These are phyloP conservation scores for Aspergillus persii DNA, from an alignment of 2,329 filamentous ascomycete species.

Conservation along the genomic window DNA sequence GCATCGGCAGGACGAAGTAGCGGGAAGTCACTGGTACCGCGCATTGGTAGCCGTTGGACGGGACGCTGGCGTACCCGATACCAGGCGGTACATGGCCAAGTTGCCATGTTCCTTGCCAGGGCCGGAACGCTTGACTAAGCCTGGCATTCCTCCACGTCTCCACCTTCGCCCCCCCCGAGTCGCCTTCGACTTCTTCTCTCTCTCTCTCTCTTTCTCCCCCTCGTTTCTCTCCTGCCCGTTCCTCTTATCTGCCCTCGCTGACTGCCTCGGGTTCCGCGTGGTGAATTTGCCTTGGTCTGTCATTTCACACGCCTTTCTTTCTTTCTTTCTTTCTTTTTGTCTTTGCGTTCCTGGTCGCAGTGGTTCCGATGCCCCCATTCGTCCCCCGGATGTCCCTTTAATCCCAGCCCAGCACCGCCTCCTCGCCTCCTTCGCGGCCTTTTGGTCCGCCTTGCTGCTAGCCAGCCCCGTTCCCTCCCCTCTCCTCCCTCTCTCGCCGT, in stretches of 20 bases:
- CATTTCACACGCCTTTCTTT: neutral
- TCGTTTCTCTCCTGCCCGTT: conserved; percentile 11
- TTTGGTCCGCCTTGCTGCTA: neutral
- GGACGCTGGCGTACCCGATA: neutral
- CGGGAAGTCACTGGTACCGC: neutral
- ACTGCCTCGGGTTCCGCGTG: conserved; percentile 9
- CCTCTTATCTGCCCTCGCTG: conserved; percentile 15
- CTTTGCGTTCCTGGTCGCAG: conserved; percentile 9
- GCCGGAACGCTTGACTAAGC: conserved; percentile 5
- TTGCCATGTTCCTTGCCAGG: neutral
- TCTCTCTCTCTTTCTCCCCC: conserved; percentile 9
- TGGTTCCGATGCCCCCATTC: conserved; percentile 18
- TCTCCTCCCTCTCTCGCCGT: neutral
- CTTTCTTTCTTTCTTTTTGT: neutral
- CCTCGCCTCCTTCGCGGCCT: conserved; percentile 11
- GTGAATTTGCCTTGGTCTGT: neutral
- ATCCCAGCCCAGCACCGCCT: conserved; percentile 17
- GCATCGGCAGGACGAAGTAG: neutral
- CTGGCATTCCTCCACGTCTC: conserved; percentile 6
- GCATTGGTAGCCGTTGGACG: neutral
- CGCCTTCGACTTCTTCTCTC: conserved; percentile 6
- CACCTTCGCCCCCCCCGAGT: conserved; percentile 9
- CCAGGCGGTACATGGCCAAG: neutral
- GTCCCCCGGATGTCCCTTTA: conserved; percentile 25
- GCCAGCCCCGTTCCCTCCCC: neutral